Base-by-base conservation (phyloP, 75 land plant species). In the Cryptomeria japonica region DNA sequence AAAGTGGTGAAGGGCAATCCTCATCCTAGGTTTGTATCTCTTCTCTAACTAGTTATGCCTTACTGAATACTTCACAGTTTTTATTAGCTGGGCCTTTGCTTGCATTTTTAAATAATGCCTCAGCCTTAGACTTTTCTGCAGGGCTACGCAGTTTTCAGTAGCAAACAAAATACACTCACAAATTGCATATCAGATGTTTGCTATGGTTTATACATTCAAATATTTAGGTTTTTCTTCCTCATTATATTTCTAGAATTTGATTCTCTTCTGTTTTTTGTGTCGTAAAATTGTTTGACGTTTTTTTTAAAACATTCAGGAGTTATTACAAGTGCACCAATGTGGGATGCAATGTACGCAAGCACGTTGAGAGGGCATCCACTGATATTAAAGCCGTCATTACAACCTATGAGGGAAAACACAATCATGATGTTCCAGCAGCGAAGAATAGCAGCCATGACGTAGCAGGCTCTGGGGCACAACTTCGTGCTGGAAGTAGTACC, bases 1-100 rank as follows among this genome's bases (percentile, higher is more conserved):
- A 98, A 98, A 91, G 97, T 98, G 49, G 99, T 98, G 75, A 98
- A 98, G 87, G 99, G 99, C 38, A 98, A 98, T 89, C 99, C 97
- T 42, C 86, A 98, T 89, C 99, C 99, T 80, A 95, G 99, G 99
- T 98, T 79, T 58, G 10, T 46, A n/a, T 22, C 53, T 82, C 84
- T 73, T 31, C 25, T 44, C 5, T 31, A 79, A 42, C 42, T 28
- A 46, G 49, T 85, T 4, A 36, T 85, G 37, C 61, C 39, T 84
- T 16, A 25, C 5, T 32, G 19, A 53, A 37, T 32, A 31, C 22
- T 84, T 51, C 13, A 42, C 36, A 56, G 39, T 85, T 56, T 53
- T 36, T 53, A 19, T 85, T 1, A 56, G 38, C 61, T 55, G 58
- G 86, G 3, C 55, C 13, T 64, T 85, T 56, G 58, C 32, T 85